Conservation (phyloP, 1,284 basidiomycete genomes). For the Puccinia polysora region DNA sequence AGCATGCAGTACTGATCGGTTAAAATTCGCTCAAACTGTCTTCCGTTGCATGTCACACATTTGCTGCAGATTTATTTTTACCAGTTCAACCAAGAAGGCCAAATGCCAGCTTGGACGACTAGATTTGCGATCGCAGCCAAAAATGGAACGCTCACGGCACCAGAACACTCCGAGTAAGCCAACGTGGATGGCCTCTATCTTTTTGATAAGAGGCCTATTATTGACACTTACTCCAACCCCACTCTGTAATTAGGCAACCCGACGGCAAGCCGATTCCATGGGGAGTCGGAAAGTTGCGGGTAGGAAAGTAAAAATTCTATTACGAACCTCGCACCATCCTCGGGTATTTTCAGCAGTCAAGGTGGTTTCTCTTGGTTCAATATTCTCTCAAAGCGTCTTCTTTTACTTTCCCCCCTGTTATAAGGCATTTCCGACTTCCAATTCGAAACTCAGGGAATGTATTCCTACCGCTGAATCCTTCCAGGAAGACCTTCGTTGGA, state of each 20-base stretch:
- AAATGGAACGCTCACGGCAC: constrained; percentile 57
- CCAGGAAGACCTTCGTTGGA: too few species aligned
- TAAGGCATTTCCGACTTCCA: too few species aligned
- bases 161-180: constrained; percentile 48
- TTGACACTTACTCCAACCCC: not conserved
- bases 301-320: too few species aligned
- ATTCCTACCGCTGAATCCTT: too few species aligned
- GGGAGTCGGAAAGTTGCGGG: not conserved
- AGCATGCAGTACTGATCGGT: constrained; percentile 21
- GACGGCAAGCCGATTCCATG: constrained; percentile 51
- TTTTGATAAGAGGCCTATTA: not conserved
- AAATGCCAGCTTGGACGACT: constrained; percentile 65
- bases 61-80: constrained; percentile 47
- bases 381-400: too few species aligned
- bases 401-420: too few species aligned
- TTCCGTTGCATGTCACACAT: too few species aligned
- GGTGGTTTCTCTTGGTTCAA: too few species aligned
- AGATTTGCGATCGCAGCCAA: constrained; percentile 70
- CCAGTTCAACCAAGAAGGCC: constrained; percentile 49
- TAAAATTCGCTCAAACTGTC: not conserved
- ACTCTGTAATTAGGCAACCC: constrained; percentile 58
- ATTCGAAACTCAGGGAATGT: too few species aligned
- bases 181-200: not conserved
- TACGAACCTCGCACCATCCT: too few species aligned
- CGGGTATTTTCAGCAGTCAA: constrained; percentile 51